These are phyloP conservation scores for Erythrophleum ivorense DNA, from an alignment of 331 rosid genomes.

Conservation along the genomic window DNA sequence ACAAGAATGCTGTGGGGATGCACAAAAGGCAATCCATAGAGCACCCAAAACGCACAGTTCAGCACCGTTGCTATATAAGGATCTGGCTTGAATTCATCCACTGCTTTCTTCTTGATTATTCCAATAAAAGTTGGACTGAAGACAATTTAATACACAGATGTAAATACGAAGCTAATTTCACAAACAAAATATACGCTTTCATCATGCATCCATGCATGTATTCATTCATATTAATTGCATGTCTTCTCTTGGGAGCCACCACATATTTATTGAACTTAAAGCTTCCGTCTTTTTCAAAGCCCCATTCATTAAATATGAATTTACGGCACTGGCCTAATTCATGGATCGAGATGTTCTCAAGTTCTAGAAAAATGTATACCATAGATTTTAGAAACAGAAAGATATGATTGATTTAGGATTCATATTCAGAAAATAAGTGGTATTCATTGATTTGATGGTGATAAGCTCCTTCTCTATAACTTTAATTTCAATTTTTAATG, in stretches of 20 bases:
- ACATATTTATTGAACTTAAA: not conserved
- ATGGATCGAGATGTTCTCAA: not conserved
- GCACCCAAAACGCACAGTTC: conserved; percentile 76
- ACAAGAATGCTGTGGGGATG: conserved; percentile 62
- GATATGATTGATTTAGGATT: not conserved
- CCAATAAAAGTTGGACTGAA: conserved; percentile 9
- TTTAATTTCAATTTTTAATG: not conserved
- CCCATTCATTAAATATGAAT: not conserved
- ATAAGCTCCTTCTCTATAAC: not conserved
- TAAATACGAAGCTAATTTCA: not conserved
- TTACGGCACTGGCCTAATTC: not conserved
- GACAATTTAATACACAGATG: not conserved
- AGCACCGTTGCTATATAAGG: conserved; percentile 69
- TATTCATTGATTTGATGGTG: not conserved
- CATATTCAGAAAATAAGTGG: not conserved
- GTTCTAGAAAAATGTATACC: not conserved
- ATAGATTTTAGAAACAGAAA: not conserved
- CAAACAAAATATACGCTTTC: not conserved
- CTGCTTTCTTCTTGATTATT: conserved; percentile 24
- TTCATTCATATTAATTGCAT: not conserved
- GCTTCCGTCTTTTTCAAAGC: not conserved
- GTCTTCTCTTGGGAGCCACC: not conserved
- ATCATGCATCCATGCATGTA: not conserved
- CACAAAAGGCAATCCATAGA: conserved; percentile 83
- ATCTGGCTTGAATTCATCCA: conserved; percentile 68